Evolutionary conservation across 2,329 filamentous ascomycete genomes (phyloP).

Genomic region (Fusarium sororula): DNA sequence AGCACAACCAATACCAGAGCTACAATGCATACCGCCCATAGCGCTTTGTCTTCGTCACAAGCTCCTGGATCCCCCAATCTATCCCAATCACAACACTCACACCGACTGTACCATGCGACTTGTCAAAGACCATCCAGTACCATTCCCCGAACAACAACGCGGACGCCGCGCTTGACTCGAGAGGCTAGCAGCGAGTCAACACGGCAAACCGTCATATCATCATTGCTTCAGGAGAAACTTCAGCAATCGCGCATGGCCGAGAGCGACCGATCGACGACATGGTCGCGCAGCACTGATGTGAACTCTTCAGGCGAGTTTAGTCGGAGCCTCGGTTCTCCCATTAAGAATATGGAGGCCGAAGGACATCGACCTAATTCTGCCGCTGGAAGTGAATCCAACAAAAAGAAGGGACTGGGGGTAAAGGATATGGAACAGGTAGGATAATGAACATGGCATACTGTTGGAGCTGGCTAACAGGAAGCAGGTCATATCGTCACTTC

Average conservation of each 20-base stretch:
- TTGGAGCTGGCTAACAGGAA: slow-evolving; percentile 2
- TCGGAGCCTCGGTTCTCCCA: slow-evolving; percentile 52
- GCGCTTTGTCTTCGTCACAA: slow-evolving; percentile 54
- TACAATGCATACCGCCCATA: slow-evolving; percentile 54
- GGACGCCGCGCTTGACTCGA: slow-evolving; percentile 54
- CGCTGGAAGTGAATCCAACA: slow-evolving; percentile 52
- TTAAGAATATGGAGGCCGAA: slow-evolving; percentile 47
- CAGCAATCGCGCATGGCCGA: slow-evolving; percentile 61
- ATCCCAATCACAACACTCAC: slow-evolving; percentile 48
- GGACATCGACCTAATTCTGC: slow-evolving; percentile 56
- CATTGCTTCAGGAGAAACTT: slow-evolving; percentile 65
- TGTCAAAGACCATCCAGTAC: slow-evolving; percentile 45
- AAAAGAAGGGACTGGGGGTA: slow-evolving; percentile 66
- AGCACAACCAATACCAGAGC: slow-evolving; percentile 53
- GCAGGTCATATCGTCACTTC: slow-evolving; percentile 71
- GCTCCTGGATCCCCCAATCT: slow-evolving; percentile 49
- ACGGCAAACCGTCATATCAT: slow-evolving; percentile 56
- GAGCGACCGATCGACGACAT: slow-evolving; percentile 51
- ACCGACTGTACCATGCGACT: slow-evolving; percentile 53
- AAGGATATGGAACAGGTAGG: slow-evolving; percentile 75
- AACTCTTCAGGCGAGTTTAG: slow-evolving; percentile 51
- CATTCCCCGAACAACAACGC: slow-evolving; percentile 51
- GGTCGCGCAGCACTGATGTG: slow-evolving; percentile 51
- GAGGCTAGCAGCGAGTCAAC: slow-evolving; percentile 53
- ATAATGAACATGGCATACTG: too few relatives aligned